phyloP scores from a whole-genome alignment of 2,329 filamentous ascomycete genomes.

The Xylaria arbuscula region DNA sequence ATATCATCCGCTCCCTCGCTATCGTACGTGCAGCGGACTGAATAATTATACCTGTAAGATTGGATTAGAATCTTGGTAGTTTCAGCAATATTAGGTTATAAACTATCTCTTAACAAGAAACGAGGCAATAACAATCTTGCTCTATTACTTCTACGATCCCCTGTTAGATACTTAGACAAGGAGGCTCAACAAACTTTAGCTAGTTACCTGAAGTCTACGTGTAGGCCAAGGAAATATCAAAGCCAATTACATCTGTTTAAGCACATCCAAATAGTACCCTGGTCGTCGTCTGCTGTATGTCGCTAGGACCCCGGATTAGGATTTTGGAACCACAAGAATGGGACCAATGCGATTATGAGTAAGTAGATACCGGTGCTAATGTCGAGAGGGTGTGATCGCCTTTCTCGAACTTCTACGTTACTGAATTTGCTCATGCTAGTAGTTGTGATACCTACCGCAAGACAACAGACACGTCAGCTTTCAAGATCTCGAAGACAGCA shows the following conservation, averaged over 20 bases:
- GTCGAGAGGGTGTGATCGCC: neutral
- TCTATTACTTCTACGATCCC: neutral
- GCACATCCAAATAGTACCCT: conserved; percentile 13
- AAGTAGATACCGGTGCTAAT: neutral
- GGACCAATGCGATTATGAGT: conserved; percentile 4
- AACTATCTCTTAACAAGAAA: no score
- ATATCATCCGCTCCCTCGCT: conserved; percentile 14
- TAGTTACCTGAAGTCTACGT: neutral
- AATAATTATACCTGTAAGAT: neutral
- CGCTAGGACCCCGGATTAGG: conserved; percentile 6
- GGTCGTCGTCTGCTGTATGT: conserved; percentile 12
- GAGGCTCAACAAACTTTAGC: conserved; percentile 26
- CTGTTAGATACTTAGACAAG: neutral
- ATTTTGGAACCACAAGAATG: conserved; percentile 1
- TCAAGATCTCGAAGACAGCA: neutral
- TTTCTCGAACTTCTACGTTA: neutral
- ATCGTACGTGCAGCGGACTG: neutral
- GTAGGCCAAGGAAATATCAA: neutral
- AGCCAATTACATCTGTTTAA: conserved; percentile 15
- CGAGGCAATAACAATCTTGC: neutral
- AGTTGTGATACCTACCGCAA: neutral
- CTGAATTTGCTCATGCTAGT: neutral
- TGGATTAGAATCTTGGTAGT: neutral
- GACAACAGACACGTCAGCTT: neutral
- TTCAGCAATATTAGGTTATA: neutral